Percentiles rank a stretch among this genome's conserved stretches.
phyloP scores from a whole-genome alignment of 164 flowering plant genomes.

The Chimonanthus praecox region DNA sequence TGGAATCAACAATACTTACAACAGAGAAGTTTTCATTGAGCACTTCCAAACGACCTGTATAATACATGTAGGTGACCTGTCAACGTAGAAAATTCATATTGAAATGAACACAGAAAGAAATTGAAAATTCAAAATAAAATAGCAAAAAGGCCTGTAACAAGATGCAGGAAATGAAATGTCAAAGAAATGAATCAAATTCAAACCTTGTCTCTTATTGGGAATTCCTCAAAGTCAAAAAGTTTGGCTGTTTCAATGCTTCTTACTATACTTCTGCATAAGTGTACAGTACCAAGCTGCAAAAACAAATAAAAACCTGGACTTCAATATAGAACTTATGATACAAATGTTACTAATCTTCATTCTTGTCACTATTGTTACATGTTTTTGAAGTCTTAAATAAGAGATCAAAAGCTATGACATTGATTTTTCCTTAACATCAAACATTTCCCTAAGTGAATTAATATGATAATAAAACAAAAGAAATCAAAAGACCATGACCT shows the following conservation, averaged over 20 bases:
- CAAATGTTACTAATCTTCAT: too few relatives aligned
- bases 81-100: neutral
- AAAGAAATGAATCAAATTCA: neutral
- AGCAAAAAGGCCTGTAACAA: neutral
- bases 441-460: too few relatives aligned
- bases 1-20: slow-evolving; percentile 42
- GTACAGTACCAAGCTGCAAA: slow-evolving; percentile 91
- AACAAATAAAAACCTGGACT: too few relatives aligned
- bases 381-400: too few relatives aligned
- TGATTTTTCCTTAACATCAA: too few relatives aligned
- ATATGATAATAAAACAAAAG: neutral
- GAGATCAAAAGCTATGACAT: too few relatives aligned
- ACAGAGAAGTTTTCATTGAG: slow-evolving; percentile 87
- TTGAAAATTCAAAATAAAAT: neutral
- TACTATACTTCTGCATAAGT: slow-evolving; percentile 96
- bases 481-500: slow-evolving; percentile 35
- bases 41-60: slow-evolving; percentile 98
- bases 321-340: neutral
- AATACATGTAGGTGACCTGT: slow-evolving; percentile 98
- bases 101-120: neutral
- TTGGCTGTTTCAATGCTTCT: slow-evolving; percentile 98
- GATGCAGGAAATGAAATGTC: neutral
- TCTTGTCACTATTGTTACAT: too few relatives aligned
- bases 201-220: slow-evolving; percentile 92
- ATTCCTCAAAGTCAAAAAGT: slow-evolving; percentile 96